Percentiles rank a stretch among this genome's conserved stretches.
Evolutionary conservation across 345 rosid species (phyloP).

Genomic region (Populus davidiana): DNA sequence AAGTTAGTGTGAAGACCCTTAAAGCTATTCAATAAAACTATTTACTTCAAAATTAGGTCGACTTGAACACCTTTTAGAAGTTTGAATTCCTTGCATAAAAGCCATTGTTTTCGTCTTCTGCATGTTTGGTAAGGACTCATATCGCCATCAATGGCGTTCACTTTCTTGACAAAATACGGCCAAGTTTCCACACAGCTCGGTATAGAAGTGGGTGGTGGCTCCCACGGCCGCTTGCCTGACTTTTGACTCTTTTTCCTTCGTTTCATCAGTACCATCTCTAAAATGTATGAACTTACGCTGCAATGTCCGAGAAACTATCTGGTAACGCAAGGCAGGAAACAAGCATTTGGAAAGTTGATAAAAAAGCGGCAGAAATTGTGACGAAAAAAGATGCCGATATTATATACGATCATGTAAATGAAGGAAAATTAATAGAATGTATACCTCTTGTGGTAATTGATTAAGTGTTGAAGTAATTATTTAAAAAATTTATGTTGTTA

Average conservation of each 20-base stretch:
- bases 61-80: background rate
- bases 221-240: background rate
- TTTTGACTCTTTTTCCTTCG: background rate
- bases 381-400: background rate
- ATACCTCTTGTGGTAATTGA: too few species aligned
- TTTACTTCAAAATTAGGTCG: background rate
- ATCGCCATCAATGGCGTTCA: background rate
- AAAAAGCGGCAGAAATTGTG: background rate
- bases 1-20: too few species aligned
- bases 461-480: too few species aligned
- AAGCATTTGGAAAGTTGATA: background rate
- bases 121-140: background rate
- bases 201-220: background rate
- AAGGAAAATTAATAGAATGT: too few species aligned
- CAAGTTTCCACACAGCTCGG: background rate
- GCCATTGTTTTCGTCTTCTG: background rate
- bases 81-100: background rate
- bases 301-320: background rate
- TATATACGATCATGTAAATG: too few species aligned
- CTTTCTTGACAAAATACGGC: background rate
- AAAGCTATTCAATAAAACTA: too few species aligned
- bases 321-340: background rate
- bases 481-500: too few species aligned
- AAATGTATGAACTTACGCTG: background rate
- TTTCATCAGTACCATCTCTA: background rate